phyloP scores from a whole-genome alignment of 371 early-diverging fungal species.

The Mucor ambiguus region DNA sequence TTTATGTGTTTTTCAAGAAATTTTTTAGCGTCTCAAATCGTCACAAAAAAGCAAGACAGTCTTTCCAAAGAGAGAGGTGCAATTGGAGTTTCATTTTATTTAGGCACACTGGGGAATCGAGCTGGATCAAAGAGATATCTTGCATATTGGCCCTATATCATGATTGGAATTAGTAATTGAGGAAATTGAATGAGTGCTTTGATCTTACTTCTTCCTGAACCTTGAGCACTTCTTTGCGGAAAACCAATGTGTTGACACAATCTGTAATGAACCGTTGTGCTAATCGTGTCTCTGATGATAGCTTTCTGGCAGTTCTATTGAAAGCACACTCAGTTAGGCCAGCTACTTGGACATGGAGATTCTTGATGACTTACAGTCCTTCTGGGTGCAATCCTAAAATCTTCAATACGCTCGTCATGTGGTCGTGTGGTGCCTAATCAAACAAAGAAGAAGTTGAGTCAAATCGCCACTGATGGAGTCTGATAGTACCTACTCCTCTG shows the following conservation, averaged over 20 bases:
- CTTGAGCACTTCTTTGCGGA: conserved; percentile 22
- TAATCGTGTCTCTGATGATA: conserved; percentile 11
- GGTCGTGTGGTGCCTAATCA: background rate
- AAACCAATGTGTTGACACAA: conserved; percentile 26
- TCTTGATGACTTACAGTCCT: conserved; percentile 10
- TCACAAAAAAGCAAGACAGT: conserved; percentile 6
- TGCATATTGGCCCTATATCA: background rate
- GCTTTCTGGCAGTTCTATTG: conserved; percentile 17
- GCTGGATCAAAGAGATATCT: conserved; percentile 24
- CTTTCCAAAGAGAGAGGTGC: background rate
- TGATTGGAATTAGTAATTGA: too few species aligned
- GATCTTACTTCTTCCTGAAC: conserved; percentile 16
- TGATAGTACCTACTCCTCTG: background rate
- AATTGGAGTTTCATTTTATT: background rate
- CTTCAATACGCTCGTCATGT: conserved; percentile 11
- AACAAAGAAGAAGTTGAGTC: conserved; percentile 4
- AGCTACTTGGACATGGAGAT: too few species aligned
- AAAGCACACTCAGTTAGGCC: background rate
- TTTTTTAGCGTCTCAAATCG: background rate
- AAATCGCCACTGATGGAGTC: background rate
- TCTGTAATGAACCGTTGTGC: conserved; percentile 23
- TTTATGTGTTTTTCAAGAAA: conserved; percentile 9
- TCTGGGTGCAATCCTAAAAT: background rate
- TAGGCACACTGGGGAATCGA: conserved; percentile 12
- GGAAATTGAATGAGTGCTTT: background rate